Base-by-base conservation (phyloP, 495 filamentous ascomycete genomes). In the Aspergillus carlsbadensis region DNA sequence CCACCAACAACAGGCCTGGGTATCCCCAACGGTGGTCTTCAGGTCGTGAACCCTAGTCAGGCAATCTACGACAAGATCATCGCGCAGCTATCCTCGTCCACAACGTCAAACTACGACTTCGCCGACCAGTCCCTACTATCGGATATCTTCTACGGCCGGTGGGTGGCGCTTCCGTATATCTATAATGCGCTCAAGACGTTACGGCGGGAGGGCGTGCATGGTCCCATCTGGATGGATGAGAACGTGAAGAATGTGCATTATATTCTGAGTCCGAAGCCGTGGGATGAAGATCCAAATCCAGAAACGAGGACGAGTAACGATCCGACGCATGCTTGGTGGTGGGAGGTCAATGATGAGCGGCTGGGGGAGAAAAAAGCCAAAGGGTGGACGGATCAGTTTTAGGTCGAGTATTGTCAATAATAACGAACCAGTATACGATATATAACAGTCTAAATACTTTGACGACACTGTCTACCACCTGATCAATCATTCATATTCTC, bases 141-240 rank as follows among this genome's bases (percentile, higher is more conserved):
- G 1, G 85, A 88, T 59, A 57, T 86, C 0, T 93, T 89, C 69
- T 46, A 59, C 1, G 83, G 80, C 3, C 76, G 84, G 10, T 95
- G 90, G 90, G 84, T 88, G 6, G 69, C 84, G 7, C 67, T 95
- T 42, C 86, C 88, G 22, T 94, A 92, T 54, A 75, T 83, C 21
- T 94, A 93, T 69, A 95, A 95, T 70, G 90, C 87, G 41, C 71
- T 94, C 40, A 92, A 92, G 75, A 90, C 90, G 15, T 58, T 92
- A 67, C 78, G 89, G 35, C 81, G 81, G 82, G 64, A 78, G 36
- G 81, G 78, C 6, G 87, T 91, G 50, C 90, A 95, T 58, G 70
- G 75, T 41, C 64, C 76, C 35, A 89, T 93, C 52, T 94, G 90
- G 90, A 70, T 79, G 26, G 90, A 94, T 65, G 83, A 84, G 13